A percentile compares a stretch with the other conserved stretches of the same genome.
Evolutionary conservation across 208 protist genomes (phyloP).

Genomic region (Acanthamoeba lugdunensis): DNA sequence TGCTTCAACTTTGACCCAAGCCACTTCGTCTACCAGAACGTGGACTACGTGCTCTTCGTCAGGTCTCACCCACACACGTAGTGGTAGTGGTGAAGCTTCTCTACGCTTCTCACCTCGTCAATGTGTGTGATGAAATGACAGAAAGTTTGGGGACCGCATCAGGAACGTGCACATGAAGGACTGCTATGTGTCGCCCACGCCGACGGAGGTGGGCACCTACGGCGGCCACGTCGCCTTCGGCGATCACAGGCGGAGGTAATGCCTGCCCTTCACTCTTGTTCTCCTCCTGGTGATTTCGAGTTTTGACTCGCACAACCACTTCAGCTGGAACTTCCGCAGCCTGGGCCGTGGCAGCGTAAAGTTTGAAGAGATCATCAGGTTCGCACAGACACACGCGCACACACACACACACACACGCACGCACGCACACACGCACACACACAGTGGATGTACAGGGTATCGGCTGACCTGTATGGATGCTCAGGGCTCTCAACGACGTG

Average conservation of each 20-base stretch:
- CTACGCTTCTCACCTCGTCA: not conserved
- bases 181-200: constrained; percentile 19
- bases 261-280: no score
- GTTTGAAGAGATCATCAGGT: not conserved
- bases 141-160: not conserved
- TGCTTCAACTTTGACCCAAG: constrained; percentile 7
- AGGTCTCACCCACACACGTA: not conserved
- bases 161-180: constrained; percentile 21
- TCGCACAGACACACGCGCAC: no score
- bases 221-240: constrained; percentile 19
- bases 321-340: not conserved
- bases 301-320: no score
- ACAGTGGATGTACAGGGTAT: no score
- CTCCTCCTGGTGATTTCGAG: no score
- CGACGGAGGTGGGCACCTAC: not conserved
- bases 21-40: constrained; percentile 34
- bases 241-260: constrained; percentile 7
- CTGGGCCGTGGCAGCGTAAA: not conserved
- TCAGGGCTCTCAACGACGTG: not conserved
- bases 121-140: not conserved
- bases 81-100: not conserved
- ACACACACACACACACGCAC: no score
- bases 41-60: constrained; percentile 26
- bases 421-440: no score
- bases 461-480: no score